A percentile compares a stretch with the other conserved stretches of the same genome.
phyloP scores from a whole-genome alignment of 371 early-diverging fungal genomes.

The Chytridium lagenaria region DNA sequence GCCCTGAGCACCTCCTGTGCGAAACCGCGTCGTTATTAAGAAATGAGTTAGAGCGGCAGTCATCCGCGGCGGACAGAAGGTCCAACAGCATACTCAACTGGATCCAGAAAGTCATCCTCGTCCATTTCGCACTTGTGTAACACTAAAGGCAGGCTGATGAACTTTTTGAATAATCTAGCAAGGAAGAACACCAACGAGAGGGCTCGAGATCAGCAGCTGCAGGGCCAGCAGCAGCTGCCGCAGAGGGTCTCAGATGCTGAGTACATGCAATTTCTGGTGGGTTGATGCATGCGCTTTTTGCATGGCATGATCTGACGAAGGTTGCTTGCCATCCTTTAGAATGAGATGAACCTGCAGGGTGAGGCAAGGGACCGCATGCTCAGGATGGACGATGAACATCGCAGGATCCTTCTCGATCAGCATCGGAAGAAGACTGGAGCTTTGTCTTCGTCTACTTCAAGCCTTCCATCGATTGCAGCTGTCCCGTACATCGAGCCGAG shows the following conservation, averaged over 20 bases:
- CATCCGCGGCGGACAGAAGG: neutral
- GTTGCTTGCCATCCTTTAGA: neutral
- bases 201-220: neutral
- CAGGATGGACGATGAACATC: neutral
- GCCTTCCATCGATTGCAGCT: neutral
- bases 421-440: slow-evolving; percentile 3
- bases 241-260: neutral
- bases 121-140: neutral
- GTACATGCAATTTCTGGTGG: neutral
- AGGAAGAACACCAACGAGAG: neutral
- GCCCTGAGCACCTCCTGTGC: slow-evolving; percentile 5
- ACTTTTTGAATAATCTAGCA: neutral
- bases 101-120: neutral
- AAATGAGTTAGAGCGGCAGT: neutral
- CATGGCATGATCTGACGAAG: neutral
- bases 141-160: neutral
- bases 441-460: too few relatives aligned
- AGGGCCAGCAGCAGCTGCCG: too few relatives aligned
- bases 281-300: slow-evolving; percentile 3
- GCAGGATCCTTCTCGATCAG: neutral
- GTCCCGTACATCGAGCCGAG: neutral
- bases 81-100: neutral
- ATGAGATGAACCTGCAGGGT: neutral
- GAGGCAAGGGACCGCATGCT: slow-evolving; percentile 1
- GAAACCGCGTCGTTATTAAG: neutral